These are phyloP conservation scores for Acrocalymma vagum DNA, from an alignment of 2,329 filamentous ascomycete genomes.

Conservation along the genomic window DNA sequence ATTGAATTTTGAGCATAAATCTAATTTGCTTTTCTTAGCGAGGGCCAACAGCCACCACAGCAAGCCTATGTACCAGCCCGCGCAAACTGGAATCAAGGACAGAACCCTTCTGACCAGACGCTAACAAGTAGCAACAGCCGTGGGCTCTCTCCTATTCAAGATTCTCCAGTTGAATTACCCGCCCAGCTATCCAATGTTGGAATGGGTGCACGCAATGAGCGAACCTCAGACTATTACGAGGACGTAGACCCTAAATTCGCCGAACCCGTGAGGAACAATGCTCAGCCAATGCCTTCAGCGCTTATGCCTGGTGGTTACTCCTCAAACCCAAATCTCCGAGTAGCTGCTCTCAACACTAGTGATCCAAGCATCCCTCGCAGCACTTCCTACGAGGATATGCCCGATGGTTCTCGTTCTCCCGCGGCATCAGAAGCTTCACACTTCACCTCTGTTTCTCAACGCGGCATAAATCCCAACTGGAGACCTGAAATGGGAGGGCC, in stretches of 20 bases:
- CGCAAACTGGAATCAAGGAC: conserved; percentile 49
- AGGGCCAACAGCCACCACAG: conserved; percentile 29
- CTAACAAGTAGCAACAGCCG: conserved; percentile 38
- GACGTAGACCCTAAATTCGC: conserved; percentile 91
- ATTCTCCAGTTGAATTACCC: conserved; percentile 45
- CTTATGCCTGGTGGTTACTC: conserved; percentile 46
- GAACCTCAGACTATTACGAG: conserved; percentile 78
- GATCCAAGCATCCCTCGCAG: conserved; percentile 50
- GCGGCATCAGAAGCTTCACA: conserved; percentile 78
- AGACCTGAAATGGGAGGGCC: conserved; percentile 59
- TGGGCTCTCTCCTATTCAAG: conserved; percentile 49
- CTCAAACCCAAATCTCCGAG: conserved; percentile 38
- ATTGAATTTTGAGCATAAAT: conserved; percentile 16
- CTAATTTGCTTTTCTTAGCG: conserved; percentile 18
- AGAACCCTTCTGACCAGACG: conserved; percentile 33
- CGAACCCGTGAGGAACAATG: conserved; percentile 48
- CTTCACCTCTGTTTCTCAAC: conserved; percentile 90
- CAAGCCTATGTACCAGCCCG: conserved; percentile 60
- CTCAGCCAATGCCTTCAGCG: conserved; percentile 41
- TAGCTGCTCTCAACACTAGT: conserved; percentile 30
- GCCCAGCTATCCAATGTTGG: conserved; percentile 38
- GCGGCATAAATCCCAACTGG: conserved; percentile 90
- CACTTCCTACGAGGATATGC: conserved; percentile 70
- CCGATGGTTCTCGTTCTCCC: conserved; percentile 72
- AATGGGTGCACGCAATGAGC: conserved; percentile 34